Percentiles rank a stretch among this genome's conserved stretches.
phyloP scores from a whole-genome alignment of 176 grass and related monocot genomes.

The Alloteropsis semialata region DNA sequence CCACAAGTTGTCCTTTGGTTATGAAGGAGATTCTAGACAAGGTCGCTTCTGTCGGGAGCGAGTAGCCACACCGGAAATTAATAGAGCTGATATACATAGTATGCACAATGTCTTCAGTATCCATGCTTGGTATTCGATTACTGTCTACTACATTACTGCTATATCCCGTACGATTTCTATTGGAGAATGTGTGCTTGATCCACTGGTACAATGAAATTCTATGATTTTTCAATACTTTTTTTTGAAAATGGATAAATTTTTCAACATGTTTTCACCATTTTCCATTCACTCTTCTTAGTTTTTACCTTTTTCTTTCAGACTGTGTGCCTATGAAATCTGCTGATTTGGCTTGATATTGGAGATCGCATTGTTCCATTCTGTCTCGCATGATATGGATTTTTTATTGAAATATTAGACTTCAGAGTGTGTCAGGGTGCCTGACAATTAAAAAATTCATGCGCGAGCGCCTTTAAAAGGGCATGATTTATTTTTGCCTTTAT shows the following conservation, averaged over 20 bases:
- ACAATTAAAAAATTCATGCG: no score
- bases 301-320: no score
- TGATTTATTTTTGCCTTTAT: no score
- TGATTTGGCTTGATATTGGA: neutral
- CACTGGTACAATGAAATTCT: neutral
- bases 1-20: neutral
- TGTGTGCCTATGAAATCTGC: neutral
- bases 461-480: no score
- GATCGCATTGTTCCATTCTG: neutral
- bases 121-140: neutral
- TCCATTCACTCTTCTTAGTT: neutral
- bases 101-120: no score
- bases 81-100: neutral
- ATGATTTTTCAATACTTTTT: no score
- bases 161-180: neutral
- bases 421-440: no score
- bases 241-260: no score
- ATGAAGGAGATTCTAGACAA: constrained; percentile 22
- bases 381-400: neutral
- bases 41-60: neutral
- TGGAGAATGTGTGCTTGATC: neutral
- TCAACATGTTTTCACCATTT: no score
- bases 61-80: neutral
- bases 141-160: neutral
- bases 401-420: neutral